A percentile compares a stretch with the other conserved stretches of the same genome.
These are phyloP conservation scores for Alternaria viburni DNA, from an alignment of 2,329 filamentous ascomycete genomes.

Conservation along the genomic window DNA sequence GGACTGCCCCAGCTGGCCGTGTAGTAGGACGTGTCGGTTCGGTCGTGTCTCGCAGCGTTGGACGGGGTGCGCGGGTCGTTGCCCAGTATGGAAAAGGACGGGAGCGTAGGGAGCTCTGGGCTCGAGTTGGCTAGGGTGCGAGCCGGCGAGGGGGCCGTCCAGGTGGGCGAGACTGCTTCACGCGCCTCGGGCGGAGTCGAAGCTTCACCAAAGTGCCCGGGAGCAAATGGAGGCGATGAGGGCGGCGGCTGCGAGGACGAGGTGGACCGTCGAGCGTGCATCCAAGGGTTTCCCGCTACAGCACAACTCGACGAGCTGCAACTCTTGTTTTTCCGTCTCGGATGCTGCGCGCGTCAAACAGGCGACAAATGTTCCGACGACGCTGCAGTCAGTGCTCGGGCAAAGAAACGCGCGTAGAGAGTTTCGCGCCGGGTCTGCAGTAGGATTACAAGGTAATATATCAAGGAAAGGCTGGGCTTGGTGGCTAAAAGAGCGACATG, in stretches of 20 bases:
- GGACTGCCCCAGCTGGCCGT: conserved; percentile 93
- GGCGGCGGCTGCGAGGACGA: conserved; percentile 41
- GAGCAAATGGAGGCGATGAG: conserved; percentile 45
- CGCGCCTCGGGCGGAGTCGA: conserved; percentile 28
- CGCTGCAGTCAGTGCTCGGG: conserved; percentile 9
- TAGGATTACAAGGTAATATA: conserved; percentile 38
- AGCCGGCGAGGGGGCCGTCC: conserved; percentile 49
- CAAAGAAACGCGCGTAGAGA: conserved; percentile 18
- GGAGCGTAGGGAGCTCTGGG: conserved; percentile 50
- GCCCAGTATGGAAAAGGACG: conserved; percentile 41
- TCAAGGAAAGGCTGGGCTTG: conserved; percentile 41
- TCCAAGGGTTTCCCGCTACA: conserved; percentile 41
- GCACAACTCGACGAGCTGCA: conserved; percentile 18
- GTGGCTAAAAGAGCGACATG: conserved; percentile 50
- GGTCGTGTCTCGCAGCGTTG: conserved; percentile 40
- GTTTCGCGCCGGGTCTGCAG: conserved; percentile 25
- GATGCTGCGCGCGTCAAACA: conserved; percentile 26
- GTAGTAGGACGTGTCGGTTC: conserved; percentile 61
- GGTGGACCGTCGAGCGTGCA: conserved; percentile 48
- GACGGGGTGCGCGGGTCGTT: conserved; percentile 44
- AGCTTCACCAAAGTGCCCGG: conserved; percentile 31
- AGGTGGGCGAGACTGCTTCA: conserved; percentile 41
- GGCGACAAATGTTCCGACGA: conserved; percentile 11
- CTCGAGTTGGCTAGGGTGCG: conserved; percentile 51
- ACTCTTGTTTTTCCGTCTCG: conserved; percentile 26